Evolutionary conservation across 768 basidiomycete genomes (phyloP).

Genomic region (Galerina marginata): DNA sequence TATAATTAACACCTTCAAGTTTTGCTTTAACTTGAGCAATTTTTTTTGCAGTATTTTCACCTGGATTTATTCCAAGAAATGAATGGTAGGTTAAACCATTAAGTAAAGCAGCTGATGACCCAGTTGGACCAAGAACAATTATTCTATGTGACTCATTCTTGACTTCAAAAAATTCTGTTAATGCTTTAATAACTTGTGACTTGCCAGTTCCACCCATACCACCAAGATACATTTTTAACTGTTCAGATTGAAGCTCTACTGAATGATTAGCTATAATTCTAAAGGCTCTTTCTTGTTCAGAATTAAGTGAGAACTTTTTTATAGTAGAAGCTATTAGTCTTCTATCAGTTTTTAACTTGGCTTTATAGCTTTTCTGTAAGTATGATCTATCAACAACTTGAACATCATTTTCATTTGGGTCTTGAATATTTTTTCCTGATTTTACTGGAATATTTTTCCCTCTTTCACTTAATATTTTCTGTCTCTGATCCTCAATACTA

Average conservation of each 20-base stretch:
- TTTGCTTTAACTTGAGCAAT: constrained; percentile 22
- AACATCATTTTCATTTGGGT: constrained; percentile 13
- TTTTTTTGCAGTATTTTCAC: neutral
- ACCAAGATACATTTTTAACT: constrained; percentile 37
- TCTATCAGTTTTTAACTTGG: too few species aligned
- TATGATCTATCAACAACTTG: constrained; percentile 30
- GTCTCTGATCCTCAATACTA: too few species aligned
- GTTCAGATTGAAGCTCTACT: constrained; percentile 9
- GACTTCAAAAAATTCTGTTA: constrained; percentile 26
- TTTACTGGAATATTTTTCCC: too few species aligned
- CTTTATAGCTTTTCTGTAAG: constrained; percentile 19
- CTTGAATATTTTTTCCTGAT: too few species aligned
- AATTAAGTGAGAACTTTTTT: constrained; percentile 27
- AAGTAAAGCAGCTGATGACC: too few species aligned
- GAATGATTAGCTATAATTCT: neutral
- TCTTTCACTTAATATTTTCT: too few species aligned
- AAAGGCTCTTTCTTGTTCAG: constrained; percentile 37
- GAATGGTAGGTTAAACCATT: too few species aligned
- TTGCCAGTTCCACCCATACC: constrained; percentile 42
- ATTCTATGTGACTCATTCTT: constrained; percentile 6
- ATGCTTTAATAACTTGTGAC: constrained; percentile 34
- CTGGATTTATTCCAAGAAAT: too few species aligned
- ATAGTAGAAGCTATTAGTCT: too few species aligned
- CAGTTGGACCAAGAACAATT: too few species aligned
- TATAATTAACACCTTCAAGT: constrained; percentile 13